A percentile compares a stretch with the other conserved stretches of the same genome.
Evolutionary conservation across 2,329 filamentous ascomycete species (phyloP).

Genomic region (Fusarium subtropicale): DNA sequence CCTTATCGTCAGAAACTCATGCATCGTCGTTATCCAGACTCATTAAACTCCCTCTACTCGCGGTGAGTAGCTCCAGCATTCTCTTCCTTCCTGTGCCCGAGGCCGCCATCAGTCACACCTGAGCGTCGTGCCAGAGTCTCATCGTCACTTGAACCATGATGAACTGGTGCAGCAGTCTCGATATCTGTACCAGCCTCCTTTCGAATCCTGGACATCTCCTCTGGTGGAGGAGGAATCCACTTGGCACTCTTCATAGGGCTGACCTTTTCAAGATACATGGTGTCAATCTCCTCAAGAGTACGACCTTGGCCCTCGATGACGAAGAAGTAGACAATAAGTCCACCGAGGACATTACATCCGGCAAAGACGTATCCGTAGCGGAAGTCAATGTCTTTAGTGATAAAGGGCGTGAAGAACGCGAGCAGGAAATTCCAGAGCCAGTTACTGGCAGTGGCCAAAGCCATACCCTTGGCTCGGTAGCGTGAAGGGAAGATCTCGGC

Average conservation of each 20-base stretch:
- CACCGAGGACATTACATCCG: conserved; percentile 73
- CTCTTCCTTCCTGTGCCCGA: conserved; percentile 32
- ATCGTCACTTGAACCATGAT: conserved; percentile 26
- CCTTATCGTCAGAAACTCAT: not conserved
- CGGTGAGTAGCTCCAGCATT: conserved; percentile 19
- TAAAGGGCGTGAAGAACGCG: conserved; percentile 84
- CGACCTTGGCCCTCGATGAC: conserved; percentile 79
- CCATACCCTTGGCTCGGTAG: conserved; percentile 71
- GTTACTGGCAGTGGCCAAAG: conserved; percentile 70
- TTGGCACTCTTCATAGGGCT: conserved; percentile 70
- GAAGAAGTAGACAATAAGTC: conserved; percentile 79
- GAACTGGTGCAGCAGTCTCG: conserved; percentile 37
- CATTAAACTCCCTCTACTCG: conserved; percentile 9
- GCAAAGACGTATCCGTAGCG: conserved; percentile 82
- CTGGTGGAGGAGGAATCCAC: conserved; percentile 61
- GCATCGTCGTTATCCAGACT: not conserved
- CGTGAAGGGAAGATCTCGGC: conserved; percentile 73
- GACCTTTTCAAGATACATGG: conserved; percentile 77
- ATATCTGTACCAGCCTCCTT: conserved; percentile 56
- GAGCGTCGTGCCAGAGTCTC: conserved; percentile 29
- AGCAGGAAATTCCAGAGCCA: conserved; percentile 81
- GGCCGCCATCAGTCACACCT: conserved; percentile 13
- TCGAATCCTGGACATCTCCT: conserved; percentile 58
- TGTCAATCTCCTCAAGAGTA: conserved; percentile 82
- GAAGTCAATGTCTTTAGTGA: conserved; percentile 77